Percentiles rank a stretch among this genome's conserved stretches.
phyloP scores from a whole-genome alignment of 768 basidiomycete genomes.

The Obba rivulosa region DNA sequence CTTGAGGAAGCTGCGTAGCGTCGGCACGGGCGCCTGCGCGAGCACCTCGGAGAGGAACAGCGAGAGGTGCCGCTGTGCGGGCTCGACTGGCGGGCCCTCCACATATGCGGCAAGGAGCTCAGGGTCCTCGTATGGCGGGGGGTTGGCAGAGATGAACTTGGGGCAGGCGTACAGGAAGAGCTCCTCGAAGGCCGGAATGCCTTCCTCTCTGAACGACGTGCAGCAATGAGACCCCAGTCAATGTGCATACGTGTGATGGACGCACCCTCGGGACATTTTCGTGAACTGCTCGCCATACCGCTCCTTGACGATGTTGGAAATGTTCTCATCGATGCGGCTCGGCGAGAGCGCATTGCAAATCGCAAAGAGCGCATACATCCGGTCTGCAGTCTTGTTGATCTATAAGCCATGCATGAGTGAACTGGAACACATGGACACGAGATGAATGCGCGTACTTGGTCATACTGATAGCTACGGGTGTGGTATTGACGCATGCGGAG shows the following conservation, averaged over 20 bases:
- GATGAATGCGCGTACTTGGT: slow-evolving; percentile 57
- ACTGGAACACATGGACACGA: not conserved
- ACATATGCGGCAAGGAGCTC: slow-evolving; percentile 43
- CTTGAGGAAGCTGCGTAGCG: slow-evolving; percentile 87
- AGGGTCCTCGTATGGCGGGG: slow-evolving; percentile 88
- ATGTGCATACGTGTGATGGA: slow-evolving; percentile 10
- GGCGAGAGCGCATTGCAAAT: slow-evolving; percentile 92
- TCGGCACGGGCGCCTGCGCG: slow-evolving; percentile 73
- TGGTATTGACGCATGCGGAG: slow-evolving; percentile 96
- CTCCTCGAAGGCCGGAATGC: slow-evolving; percentile 79
- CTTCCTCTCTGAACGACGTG: slow-evolving; percentile 49
- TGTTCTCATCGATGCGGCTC: slow-evolving; percentile 89
- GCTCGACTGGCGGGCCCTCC: slow-evolving; percentile 48
- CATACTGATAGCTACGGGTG: slow-evolving; percentile 93
- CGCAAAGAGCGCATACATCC: slow-evolving; percentile 96
- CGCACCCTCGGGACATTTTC: slow-evolving; percentile 81
- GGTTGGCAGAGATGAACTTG: slow-evolving; percentile 93
- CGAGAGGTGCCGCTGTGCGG: slow-evolving; percentile 77
- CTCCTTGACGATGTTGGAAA: slow-evolving; percentile 89
- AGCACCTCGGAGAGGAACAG: slow-evolving; percentile 82
- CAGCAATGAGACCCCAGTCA: not conserved
- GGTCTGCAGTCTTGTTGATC: slow-evolving; percentile 97
- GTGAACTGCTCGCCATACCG: slow-evolving; percentile 87
- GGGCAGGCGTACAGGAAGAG: slow-evolving; percentile 94
- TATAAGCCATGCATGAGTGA: slow-evolving; percentile 23